A percentile compares a stretch with the other conserved stretches of the same genome.
These are phyloP conservation scores for Podosphaera fusca DNA, from an alignment of 2,329 filamentous ascomycete species.

Conservation along the genomic window DNA sequence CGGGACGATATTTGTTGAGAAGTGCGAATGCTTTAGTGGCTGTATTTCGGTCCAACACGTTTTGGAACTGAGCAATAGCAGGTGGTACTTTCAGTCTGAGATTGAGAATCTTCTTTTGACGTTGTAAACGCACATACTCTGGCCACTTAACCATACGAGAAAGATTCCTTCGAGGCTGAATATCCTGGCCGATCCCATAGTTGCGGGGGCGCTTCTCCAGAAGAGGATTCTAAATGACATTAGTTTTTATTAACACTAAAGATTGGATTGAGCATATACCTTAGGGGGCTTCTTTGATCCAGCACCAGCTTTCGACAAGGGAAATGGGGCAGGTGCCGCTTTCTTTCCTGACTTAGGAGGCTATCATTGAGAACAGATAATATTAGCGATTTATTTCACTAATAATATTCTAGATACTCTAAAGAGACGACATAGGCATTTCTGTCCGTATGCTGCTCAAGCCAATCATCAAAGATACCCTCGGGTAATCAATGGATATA, in stretches of 20 bases:
- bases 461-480: slow-evolving; percentile 35
- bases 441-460: slow-evolving; percentile 28
- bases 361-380: slow-evolving; percentile 99
- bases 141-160: slow-evolving; percentile 99
- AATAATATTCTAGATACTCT: slow-evolving; percentile 76
- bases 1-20: slow-evolving; percentile 99
- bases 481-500: slow-evolving; percentile 13
- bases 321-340: slow-evolving; percentile 89
- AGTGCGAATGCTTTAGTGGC: slow-evolving; percentile 96
- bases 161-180: slow-evolving; percentile 88
- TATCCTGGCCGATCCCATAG: slow-evolving; percentile 97
- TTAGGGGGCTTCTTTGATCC: slow-evolving; percentile 83
- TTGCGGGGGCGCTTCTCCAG: slow-evolving; percentile 95
- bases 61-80: slow-evolving; percentile 91
- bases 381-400: slow-evolving; percentile 70
- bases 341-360: slow-evolving; percentile 97
- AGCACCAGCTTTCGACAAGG: slow-evolving; percentile 65
- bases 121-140: slow-evolving; percentile 90
- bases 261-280: slow-evolving; percentile 37
- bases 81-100: slow-evolving; percentile 97
- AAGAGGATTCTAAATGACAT: slow-evolving; percentile 62
- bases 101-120: slow-evolving; percentile 77
- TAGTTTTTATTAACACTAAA: slow-evolving; percentile 5
- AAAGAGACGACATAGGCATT: slow-evolving; percentile 38
- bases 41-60: slow-evolving; percentile 89